These are phyloP conservation scores for Tremellales sp. DNA, from an alignment of 1,284 basidiomycete species.

Conservation along the genomic window DNA sequence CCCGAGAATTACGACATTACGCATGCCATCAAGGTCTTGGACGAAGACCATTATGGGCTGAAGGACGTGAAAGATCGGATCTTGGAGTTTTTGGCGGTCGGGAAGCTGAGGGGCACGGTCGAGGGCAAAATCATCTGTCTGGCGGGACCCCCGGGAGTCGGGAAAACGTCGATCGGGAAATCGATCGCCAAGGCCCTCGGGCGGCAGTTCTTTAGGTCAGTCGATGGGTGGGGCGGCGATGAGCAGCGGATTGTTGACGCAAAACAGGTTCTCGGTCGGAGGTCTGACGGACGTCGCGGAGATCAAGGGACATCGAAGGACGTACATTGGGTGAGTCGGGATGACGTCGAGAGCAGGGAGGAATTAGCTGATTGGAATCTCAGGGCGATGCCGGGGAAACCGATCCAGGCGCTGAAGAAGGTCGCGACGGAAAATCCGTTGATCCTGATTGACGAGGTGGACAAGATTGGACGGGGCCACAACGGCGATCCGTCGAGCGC, in stretches of 20 bases:
- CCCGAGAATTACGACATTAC: slow-evolving; percentile 88
- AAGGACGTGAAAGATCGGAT: slow-evolving; percentile 96
- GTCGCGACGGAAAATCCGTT: slow-evolving; percentile 97
- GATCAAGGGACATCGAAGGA: slow-evolving; percentile 96
- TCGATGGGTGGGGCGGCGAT: background rate
- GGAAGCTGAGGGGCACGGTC: slow-evolving; percentile 93
- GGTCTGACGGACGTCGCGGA: slow-evolving; percentile 96
- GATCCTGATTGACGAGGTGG: slow-evolving; percentile 95
- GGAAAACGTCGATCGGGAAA: slow-evolving; percentile 92
- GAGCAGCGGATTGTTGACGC: background rate
- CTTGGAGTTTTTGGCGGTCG: slow-evolving; percentile 95
- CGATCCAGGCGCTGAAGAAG: slow-evolving; percentile 94
- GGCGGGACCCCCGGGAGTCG: slow-evolving; percentile 94
- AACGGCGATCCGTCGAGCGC: slow-evolving; percentile 96
- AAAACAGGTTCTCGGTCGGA: slow-evolving; percentile 81
- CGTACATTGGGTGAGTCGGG: slow-evolving; percentile 77
- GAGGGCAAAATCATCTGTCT: slow-evolving; percentile 98
- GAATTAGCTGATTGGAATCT: slow-evolving; percentile 7
- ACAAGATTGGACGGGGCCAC: slow-evolving; percentile 92
- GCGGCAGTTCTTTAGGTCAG: slow-evolving; percentile 44
- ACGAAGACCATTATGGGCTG: slow-evolving; percentile 95
- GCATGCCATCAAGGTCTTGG: slow-evolving; percentile 78
- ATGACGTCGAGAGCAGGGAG: background rate
- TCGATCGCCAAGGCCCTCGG: slow-evolving; percentile 54
- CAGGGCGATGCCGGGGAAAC: slow-evolving; percentile 92